These are phyloP conservation scores for Yamadazyma atlantica DNA, from an alignment of 1,139 yeast species.

Conservation along the genomic window DNA sequence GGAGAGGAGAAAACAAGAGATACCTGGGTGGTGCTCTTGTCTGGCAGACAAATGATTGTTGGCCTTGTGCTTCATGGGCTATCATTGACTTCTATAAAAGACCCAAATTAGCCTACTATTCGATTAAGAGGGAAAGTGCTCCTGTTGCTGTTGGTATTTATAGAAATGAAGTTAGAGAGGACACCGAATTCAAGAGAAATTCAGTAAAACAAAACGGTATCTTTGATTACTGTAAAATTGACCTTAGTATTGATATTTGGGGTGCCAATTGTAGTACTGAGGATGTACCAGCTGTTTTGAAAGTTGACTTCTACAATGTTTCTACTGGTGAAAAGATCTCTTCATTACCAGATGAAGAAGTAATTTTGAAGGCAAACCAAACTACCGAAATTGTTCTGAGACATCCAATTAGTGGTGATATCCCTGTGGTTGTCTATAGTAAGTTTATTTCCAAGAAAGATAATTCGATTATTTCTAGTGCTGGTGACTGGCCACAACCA, in stretches of 20 bases:
- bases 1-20: slow-evolving; percentile 32
- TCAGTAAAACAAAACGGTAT: slow-evolving; percentile 8
- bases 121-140: slow-evolving; percentile 40
- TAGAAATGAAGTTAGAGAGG: slow-evolving; percentile 17
- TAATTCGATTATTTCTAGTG: slow-evolving; percentile 22
- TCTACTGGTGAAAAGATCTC: slow-evolving; percentile 22
- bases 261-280: slow-evolving; percentile 28
- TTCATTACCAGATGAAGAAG: slow-evolving; percentile 13
- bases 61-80: slow-evolving; percentile 50
- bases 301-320: slow-evolving; percentile 25
- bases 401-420: slow-evolving; percentile 10
- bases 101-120: slow-evolving; percentile 44
- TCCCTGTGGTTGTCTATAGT: slow-evolving; percentile 17
- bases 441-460: slow-evolving; percentile 9
- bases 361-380: slow-evolving; percentile 24
- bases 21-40: slow-evolving; percentile 42
- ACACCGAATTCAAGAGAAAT: slow-evolving; percentile 1
- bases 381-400: slow-evolving; percentile 24
- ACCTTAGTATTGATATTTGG: slow-evolving; percentile 35
- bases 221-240: slow-evolving; percentile 21
- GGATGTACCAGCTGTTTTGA: slow-evolving; percentile 18
- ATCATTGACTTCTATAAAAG: slow-evolving; percentile 34
- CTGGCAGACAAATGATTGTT: slow-evolving; percentile 52
- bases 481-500: slow-evolving; percentile 54
- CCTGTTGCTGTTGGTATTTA: slow-evolving; percentile 32